These are phyloP conservation scores for Pseudotulostoma volvatum DNA, from an alignment of 495 filamentous ascomycete species.

Conservation along the genomic window DNA sequence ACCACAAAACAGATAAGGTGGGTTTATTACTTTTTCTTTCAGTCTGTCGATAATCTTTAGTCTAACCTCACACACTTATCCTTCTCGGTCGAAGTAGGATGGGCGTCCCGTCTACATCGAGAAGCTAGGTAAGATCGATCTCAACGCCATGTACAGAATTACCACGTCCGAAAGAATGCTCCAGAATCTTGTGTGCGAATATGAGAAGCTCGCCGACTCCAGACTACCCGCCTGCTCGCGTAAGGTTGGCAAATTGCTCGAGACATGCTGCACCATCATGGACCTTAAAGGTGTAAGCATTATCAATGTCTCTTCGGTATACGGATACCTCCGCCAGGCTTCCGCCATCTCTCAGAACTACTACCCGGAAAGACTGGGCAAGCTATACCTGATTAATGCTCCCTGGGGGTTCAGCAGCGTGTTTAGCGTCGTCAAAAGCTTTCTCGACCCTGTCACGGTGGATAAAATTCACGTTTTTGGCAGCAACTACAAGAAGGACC, in stretches of 20 bases:
- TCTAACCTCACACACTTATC: too few relatives aligned
- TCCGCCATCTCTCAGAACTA: slow-evolving; percentile 89
- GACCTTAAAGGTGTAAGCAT: slow-evolving; percentile 89
- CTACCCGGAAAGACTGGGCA: slow-evolving; percentile 86
- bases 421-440: slow-evolving; percentile 73
- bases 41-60: background rate
- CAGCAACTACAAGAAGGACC: slow-evolving; percentile 59
- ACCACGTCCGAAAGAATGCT: slow-evolving; percentile 87
- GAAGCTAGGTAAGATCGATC: slow-evolving; percentile 83
- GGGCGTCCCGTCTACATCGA: slow-evolving; percentile 95
- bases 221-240: slow-evolving; percentile 90
- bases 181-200: slow-evolving; percentile 87
- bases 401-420: slow-evolving; percentile 81
- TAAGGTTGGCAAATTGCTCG: slow-evolving; percentile 73
- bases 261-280: slow-evolving; percentile 96
- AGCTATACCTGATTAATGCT: slow-evolving; percentile 91
- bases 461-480: slow-evolving; percentile 90
- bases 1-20: slow-evolving; percentile 98
- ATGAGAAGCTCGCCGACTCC: slow-evolving; percentile 87
- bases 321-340: slow-evolving; percentile 65
- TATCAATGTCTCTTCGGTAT: slow-evolving; percentile 62
- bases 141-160: slow-evolving; percentile 80
- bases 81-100: slow-evolving; percentile 40
- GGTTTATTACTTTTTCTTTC: slow-evolving; percentile 5
- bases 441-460: slow-evolving; percentile 92